Evolutionary conservation across 1,284 basidiomycete species (phyloP).

Genomic region (Gastroboletus turbinatus): DNA sequence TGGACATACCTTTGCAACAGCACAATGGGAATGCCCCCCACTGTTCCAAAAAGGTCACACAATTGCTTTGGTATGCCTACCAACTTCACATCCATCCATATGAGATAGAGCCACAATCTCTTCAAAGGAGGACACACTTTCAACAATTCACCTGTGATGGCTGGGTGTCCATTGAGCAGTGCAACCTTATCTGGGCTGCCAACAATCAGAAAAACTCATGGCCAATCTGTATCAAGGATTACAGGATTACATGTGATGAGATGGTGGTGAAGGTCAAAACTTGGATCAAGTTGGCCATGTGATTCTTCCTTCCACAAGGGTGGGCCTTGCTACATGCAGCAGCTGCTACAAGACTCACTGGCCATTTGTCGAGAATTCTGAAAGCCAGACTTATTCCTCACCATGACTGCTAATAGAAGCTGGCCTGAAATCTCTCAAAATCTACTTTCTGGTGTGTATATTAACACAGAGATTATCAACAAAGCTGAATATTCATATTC

Average conservation of each 20-base stretch:
- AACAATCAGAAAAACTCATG: no score
- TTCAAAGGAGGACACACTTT: conserved; percentile 41
- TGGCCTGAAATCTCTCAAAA: not conserved
- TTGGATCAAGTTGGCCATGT: no score
- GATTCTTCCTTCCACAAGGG: not conserved
- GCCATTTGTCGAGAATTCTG: not conserved
- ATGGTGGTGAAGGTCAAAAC: not conserved
- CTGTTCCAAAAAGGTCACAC: conserved; percentile 13
- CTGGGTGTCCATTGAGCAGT: conserved; percentile 37
- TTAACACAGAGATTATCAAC: no score
- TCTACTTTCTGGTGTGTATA: not conserved
- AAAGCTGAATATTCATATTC: no score
- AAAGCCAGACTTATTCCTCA: conserved; percentile 1
- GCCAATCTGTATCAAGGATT: no score
- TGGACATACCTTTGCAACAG: conserved; percentile 20
- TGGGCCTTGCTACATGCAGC: not conserved
- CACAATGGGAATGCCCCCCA: not conserved
- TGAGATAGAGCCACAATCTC: conserved; percentile 23
- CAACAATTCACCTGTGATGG: conserved; percentile 41
- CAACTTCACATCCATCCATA: not conserved
- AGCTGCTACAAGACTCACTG: not conserved
- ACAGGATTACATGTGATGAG: not conserved
- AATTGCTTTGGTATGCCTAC: conserved; percentile 19
- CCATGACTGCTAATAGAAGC: not conserved
- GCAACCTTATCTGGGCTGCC: conserved; percentile 28